Conservation (phyloP, 108 stramenopile genomes). For the Pseudonitzschia delicatissima region DNA sequence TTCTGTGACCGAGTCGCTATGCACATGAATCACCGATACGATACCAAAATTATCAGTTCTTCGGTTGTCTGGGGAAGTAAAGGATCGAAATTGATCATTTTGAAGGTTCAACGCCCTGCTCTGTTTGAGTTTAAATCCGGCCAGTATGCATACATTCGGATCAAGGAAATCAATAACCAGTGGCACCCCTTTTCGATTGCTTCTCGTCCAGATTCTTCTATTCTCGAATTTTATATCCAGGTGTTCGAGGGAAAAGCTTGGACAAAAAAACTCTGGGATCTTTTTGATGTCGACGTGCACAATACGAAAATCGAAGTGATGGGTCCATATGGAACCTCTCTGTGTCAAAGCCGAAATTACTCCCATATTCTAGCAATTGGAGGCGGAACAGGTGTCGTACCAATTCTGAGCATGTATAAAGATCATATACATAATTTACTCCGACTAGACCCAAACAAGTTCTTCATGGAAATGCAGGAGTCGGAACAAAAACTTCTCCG, state of each 20-base stretch:
- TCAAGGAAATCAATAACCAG: conserved; percentile 19
- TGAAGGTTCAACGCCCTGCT: conserved; percentile 31
- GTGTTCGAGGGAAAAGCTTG: conserved; percentile 29
- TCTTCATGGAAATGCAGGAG: conserved; percentile 13
- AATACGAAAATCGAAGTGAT: conserved; percentile 28
- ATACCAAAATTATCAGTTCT: conserved; percentile 14
- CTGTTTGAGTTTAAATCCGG: conserved; percentile 40
- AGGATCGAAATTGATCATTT: conserved; percentile 33
- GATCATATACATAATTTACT: conserved; percentile 32
- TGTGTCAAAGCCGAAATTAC: conserved; percentile 23
- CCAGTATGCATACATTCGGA: conserved; percentile 37
- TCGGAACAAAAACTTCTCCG: conserved; percentile 10
- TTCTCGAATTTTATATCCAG: conserved; percentile 42
- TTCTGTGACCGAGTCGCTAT: conserved; percentile 40
- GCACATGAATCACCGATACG: conserved; percentile 37
- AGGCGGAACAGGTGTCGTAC: conserved; percentile 48
- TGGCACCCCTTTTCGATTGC: conserved; percentile 48
- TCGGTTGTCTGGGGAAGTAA: conserved; percentile 12
- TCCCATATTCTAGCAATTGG: conserved; percentile 39
- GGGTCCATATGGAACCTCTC: conserved; percentile 48
- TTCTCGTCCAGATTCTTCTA: conserved; percentile 23
- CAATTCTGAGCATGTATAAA: conserved; percentile 36
- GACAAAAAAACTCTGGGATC: conserved; percentile 20
- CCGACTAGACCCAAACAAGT: conserved; percentile 24
- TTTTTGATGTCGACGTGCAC: conserved; percentile 3